Conservation (phyloP, 495 filamentous ascomycete genomes). For the Penicillium samsonianum region DNA sequence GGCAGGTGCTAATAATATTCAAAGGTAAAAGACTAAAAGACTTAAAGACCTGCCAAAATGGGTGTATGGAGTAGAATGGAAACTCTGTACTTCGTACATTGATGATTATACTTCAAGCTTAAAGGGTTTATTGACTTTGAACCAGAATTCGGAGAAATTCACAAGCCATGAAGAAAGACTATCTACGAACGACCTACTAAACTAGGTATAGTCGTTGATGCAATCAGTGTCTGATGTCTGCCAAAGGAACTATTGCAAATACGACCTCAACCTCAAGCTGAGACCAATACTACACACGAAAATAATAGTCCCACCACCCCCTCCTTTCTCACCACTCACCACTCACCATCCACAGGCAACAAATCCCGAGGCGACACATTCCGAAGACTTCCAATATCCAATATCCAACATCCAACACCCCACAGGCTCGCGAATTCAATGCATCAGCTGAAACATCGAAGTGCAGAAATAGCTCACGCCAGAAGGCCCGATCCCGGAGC, state of each 20-base stretch:
- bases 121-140: neutral
- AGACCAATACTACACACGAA: neutral
- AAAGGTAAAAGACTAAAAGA: too few species aligned
- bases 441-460: slow-evolving; percentile 2
- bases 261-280: neutral
- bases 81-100: neutral
- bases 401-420: neutral
- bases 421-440: neutral
- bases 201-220: neutral
- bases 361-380: neutral
- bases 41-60: neutral
- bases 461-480: slow-evolving; percentile 4
- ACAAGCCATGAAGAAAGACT: slow-evolving; percentile 4
- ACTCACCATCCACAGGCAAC: neutral
- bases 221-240: neutral
- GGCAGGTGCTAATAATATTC: neutral
- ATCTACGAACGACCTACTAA: neutral
- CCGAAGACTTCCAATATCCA: neutral
- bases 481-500: slow-evolving; percentile 17
- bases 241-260: neutral
- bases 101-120: neutral
- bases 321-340: neutral
- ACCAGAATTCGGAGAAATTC: slow-evolving; percentile 14
- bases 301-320: neutral
- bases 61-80: neutral